These are phyloP conservation scores for Phytopythium ostracodes DNA, from an alignment of 352 stramenopile genomes.

Conservation along the genomic window DNA sequence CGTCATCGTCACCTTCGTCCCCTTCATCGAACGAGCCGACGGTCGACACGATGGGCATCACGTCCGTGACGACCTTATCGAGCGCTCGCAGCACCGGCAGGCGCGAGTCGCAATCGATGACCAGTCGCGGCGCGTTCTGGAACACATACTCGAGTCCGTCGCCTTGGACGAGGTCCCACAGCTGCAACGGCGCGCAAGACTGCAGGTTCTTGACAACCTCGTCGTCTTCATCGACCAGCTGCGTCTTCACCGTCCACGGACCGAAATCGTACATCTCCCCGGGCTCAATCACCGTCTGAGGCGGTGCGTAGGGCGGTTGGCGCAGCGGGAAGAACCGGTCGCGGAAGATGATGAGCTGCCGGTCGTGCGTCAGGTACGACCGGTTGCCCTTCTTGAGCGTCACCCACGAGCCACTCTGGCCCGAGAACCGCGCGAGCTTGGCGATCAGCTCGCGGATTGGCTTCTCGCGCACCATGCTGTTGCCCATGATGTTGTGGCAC, in stretches of 20 bases:
- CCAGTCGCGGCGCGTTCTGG: constrained; percentile 44
- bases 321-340: constrained; percentile 56
- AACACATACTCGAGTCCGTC: constrained; percentile 60
- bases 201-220: constrained; percentile 20
- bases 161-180: constrained; percentile 56
- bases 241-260: constrained; percentile 43
- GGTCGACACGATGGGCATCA: constrained; percentile 57
- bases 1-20: background rate
- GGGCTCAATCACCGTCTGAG: constrained; percentile 17
- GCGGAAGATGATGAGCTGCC: constrained; percentile 74
- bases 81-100: constrained; percentile 46
- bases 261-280: constrained; percentile 49
- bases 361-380: constrained; percentile 65
- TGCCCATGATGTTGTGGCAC: constrained; percentile 77
- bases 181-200: constrained; percentile 29
- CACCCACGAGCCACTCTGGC: constrained; percentile 61
- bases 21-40: constrained; percentile 33
- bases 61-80: constrained; percentile 73
- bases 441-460: constrained; percentile 69
- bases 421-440: constrained; percentile 54
- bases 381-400: constrained; percentile 83
- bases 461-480: constrained; percentile 84
- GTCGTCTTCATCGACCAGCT: constrained; percentile 25
- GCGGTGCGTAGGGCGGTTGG: constrained; percentile 14
- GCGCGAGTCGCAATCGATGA: constrained; percentile 55